Evolutionary conservation across 2,329 filamentous ascomycete species (phyloP).

Genomic region (Aspergillus novofumigatus): DNA sequence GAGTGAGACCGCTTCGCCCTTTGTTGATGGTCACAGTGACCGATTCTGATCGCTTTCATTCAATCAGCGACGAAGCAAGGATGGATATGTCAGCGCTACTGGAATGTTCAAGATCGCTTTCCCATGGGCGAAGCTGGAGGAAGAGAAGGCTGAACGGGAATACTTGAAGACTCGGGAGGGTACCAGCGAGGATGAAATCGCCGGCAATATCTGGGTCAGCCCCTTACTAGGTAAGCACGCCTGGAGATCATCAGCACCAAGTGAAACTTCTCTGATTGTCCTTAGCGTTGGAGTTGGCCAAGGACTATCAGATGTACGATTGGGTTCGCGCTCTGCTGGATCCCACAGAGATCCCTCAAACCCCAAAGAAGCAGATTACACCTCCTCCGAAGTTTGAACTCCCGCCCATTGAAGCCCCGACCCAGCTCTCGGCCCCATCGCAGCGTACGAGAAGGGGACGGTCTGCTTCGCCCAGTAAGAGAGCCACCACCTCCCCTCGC

Average conservation of each 20-base stretch:
- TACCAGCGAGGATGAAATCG: constrained; percentile 86
- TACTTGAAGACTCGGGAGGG: constrained; percentile 79
- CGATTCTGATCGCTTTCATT: constrained; percentile 1
- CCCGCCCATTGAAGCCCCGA: constrained; percentile 41
- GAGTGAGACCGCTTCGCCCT: constrained; percentile 26
- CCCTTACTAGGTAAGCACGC: constrained; percentile 60
- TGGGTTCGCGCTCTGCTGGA: constrained; percentile 95
- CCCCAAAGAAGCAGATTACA: constrained; percentile 66
- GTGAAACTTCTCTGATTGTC: constrained; percentile 8
- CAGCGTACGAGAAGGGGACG: constrained; percentile 52
- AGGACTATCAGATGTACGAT: constrained; percentile 77
- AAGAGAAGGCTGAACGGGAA: constrained; percentile 57
- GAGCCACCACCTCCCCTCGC: constrained; percentile 48
- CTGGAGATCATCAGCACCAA: not conserved
- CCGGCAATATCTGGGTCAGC: constrained; percentile 94
- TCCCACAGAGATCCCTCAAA: constrained; percentile 69
- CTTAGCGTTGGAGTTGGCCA: constrained; percentile 73
- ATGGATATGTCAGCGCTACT: constrained; percentile 63
- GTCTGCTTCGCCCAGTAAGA: constrained; percentile 55
- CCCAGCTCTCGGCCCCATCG: constrained; percentile 24
- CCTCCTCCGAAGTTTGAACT: constrained; percentile 77
- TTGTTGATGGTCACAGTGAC: not conserved
- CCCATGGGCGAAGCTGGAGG: constrained; percentile 58
- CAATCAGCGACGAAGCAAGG: constrained; percentile 57
- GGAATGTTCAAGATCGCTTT: constrained; percentile 69